These are phyloP conservation scores for Boletus rex-veris DNA, from an alignment of 768 basidiomycete species.

Conservation along the genomic window DNA sequence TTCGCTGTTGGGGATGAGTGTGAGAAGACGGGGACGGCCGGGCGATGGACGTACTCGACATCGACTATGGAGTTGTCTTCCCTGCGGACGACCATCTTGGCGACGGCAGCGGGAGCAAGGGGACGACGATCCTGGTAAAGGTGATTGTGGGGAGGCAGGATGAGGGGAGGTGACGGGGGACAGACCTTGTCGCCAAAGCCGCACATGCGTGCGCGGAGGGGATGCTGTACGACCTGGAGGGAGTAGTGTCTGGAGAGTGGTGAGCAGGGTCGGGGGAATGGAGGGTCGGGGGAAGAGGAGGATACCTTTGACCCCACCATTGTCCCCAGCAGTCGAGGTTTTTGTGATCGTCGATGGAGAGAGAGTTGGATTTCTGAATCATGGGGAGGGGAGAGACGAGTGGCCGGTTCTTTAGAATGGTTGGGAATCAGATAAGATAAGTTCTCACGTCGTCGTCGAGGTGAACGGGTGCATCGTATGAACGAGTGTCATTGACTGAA, in stretches of 20 bases:
- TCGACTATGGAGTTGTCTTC: constrained; percentile 67
- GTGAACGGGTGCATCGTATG: no score
- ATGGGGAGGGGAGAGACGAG: no score
- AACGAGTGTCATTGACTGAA: neutral
- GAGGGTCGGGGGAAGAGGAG: neutral
- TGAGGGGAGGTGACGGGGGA: neutral
- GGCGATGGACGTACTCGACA: constrained; percentile 58
- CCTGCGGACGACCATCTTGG: constrained; percentile 72
- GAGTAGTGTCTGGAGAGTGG: constrained; percentile 61
- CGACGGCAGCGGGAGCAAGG: constrained; percentile 85
- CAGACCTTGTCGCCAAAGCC: constrained; percentile 94
- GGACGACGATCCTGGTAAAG: constrained; percentile 78
- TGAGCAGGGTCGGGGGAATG: neutral
- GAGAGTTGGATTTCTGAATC: no score
- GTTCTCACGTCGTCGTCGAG: constrained; percentile 25
- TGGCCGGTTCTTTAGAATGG: neutral
- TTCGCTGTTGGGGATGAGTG: constrained; percentile 46
- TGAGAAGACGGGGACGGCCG: neutral
- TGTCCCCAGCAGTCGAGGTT: constrained; percentile 63
- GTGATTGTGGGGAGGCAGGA: neutral
- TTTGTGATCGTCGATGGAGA: no score
- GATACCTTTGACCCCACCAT: constrained; percentile 61
- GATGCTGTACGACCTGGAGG: constrained; percentile 83
- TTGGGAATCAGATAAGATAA: constrained; percentile 35
- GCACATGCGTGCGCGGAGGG: constrained; percentile 89